Evolutionary conservation across 2,329 filamentous ascomycete species (phyloP), one percentile per base, ranked within the genome.

Genomic region (Stachybotrys chartarum): DNA sequence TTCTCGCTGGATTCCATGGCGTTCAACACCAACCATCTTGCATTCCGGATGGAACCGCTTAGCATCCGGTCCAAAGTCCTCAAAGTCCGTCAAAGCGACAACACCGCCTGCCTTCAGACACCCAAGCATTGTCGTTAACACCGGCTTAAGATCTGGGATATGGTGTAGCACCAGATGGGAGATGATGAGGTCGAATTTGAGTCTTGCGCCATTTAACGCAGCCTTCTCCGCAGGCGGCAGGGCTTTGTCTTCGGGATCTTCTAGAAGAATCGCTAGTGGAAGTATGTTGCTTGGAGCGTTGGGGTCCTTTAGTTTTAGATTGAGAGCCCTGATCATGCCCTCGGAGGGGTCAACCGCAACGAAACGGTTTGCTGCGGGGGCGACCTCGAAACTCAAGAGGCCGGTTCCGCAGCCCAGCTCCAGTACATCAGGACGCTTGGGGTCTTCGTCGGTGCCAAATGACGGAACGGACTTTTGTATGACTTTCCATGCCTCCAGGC

Each of bases 391-490:
- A 10, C 77, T 78, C 30, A 84, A 72, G 0, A 82, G 72, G 8
- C 80, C 80, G 5, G 80, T 83, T 51, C 80, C 80, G 59, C 78
- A 81, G 53, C 80, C 80, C 17, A 83, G 75, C 65, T 83, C 81
- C 3, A 84, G 75, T 7, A 83, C 72, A 55, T 79, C 71, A 0
- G 55, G 56, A 4, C 47, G 35, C 3, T 31, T 16, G n/a, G 35
- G 30, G 1, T 31, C 7, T n/a, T 46, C 35, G 6, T 16, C 10
- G 2, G 45, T 3, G 10, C 54, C 51, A 2, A 62, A 45, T n/a
- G 57, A 53, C 2, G 58, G 54, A 31, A 76, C 63, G 14, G 64
- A 67, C 61, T 58, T 57, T 35, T 61, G 39, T 52, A 59, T 55
- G 6, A 62, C 54, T 18, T 61, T 58, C 61, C 59, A 63, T 14